A percentile compares a stretch with the other conserved stretches of the same genome.
These are phyloP conservation scores for Neltuma alba DNA, from an alignment of 306 rosid species.

Conservation along the genomic window DNA sequence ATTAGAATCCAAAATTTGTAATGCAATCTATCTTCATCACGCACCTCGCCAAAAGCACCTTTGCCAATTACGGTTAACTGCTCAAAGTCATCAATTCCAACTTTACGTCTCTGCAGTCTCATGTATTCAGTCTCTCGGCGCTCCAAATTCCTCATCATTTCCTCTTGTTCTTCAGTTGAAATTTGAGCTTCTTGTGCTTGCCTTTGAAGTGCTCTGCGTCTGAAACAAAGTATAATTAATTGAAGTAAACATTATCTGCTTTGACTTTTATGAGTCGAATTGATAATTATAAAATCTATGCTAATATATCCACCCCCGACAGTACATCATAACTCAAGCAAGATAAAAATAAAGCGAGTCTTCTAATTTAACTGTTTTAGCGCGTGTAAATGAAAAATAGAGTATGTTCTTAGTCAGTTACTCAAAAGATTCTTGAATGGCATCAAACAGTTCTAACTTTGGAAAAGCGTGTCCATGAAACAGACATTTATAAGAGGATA, in stretches of 20 bases:
- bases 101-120: slow-evolving; percentile 93
- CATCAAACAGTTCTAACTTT: neutral
- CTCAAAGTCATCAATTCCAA: slow-evolving; percentile 96
- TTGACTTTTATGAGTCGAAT: neutral
- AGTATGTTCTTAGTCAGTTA: neutral
- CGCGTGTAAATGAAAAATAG: neutral
- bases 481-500: neutral
- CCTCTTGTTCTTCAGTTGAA: slow-evolving; percentile 85
- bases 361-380: neutral
- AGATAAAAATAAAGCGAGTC: neutral
- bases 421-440: neutral
- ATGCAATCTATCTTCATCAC: slow-evolving; percentile 9
- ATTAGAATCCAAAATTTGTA: slow-evolving; percentile 8
- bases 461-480: neutral
- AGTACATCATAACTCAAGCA: neutral
- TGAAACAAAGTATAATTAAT: slow-evolving; percentile 39
- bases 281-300: neutral
- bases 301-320: neutral
- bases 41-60: slow-evolving; percentile 99
- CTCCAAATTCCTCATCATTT: slow-evolving; percentile 91
- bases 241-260: neutral
- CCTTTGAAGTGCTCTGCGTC: slow-evolving; percentile 83
- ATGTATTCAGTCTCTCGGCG: slow-evolving; percentile 89
- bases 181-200: slow-evolving; percentile 84
- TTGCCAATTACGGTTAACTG: slow-evolving; percentile 89